phyloP scores from a whole-genome alignment of 306 rosid genomes.

The Glycine latifolia region DNA sequence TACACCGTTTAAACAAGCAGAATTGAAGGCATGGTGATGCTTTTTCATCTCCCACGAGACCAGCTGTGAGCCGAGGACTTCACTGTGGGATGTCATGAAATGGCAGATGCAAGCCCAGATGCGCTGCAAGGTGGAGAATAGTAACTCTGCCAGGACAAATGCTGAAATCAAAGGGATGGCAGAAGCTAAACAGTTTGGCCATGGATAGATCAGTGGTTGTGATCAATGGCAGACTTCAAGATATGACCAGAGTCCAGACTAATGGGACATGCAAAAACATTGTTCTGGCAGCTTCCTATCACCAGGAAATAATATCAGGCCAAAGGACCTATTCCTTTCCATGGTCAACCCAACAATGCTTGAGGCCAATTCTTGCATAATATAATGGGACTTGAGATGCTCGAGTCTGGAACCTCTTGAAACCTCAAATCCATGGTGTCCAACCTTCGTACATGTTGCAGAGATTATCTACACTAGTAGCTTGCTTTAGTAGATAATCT shows the following conservation, averaged over 20 bases:
- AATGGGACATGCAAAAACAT: conserved; percentile 1
- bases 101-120: conserved; percentile 35
- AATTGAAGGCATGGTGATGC: conserved; percentile 23
- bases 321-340: conserved; percentile 39
- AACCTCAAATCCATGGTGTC: conserved; percentile 96
- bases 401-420: conserved; percentile 52
- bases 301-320: conserved; percentile 34
- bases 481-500: conserved; percentile 92
- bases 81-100: conserved; percentile 40
- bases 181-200: conserved; percentile 44
- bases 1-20: conserved; percentile 23
- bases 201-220: conserved; percentile 21
- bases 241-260: conserved; percentile 33
- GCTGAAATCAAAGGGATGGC: conserved; percentile 42
- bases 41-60: conserved; percentile 28
- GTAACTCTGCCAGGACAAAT: conserved; percentile 44
- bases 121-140: conserved; percentile 26
- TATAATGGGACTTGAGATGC: conserved; percentile 40
- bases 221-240: conserved; percentile 38
- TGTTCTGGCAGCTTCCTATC: conserved; percentile 26
- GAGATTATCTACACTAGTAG: conserved; percentile 89
- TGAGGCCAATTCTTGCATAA: conserved; percentile 37
- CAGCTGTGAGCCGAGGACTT: conserved; percentile 39
- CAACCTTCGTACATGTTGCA: conserved; percentile 99
- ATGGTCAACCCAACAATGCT: conserved; percentile 40